These are phyloP conservation scores for Venturiaceae sp. DNA, from an alignment of 2,329 filamentous ascomycete genomes.

Conservation along the genomic window DNA sequence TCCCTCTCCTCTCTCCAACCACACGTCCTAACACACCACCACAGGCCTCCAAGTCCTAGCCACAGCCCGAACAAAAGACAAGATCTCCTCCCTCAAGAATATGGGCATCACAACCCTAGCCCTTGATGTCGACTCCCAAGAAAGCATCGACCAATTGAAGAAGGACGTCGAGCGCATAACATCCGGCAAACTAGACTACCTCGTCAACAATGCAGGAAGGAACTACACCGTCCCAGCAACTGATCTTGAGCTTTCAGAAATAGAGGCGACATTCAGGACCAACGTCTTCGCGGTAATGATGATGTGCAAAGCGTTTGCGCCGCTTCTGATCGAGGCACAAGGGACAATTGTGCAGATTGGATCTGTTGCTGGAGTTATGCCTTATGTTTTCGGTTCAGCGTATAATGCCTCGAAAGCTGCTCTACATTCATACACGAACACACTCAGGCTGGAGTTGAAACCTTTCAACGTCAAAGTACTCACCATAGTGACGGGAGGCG, in stretches of 20 bases:
- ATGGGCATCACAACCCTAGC: constrained; percentile 44
- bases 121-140: constrained; percentile 41
- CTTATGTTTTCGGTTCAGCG: constrained; percentile 14
- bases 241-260: constrained; percentile 41
- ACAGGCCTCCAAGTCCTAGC: constrained; percentile 46
- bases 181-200: constrained; percentile 40
- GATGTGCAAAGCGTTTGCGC: constrained; percentile 47
- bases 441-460: constrained; percentile 45
- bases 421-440: constrained; percentile 47
- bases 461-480: constrained; percentile 40
- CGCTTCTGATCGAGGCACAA: constrained; percentile 38
- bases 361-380: constrained; percentile 31
- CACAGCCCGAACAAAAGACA: constrained; percentile 42
- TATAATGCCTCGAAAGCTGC: constrained; percentile 54
- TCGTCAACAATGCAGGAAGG: constrained; percentile 49
- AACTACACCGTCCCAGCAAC: constrained; percentile 50
- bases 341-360: constrained; percentile 38
- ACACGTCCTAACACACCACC: background rate
- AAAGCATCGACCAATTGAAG: constrained; percentile 39
- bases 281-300: constrained; percentile 50
- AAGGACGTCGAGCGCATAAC: constrained; percentile 36
- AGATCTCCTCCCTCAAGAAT: constrained; percentile 38
- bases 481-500: constrained; percentile 48
- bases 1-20: background rate
- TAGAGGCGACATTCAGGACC: constrained; percentile 37